A percentile compares a stretch with the other conserved stretches of the same genome.
Conservation (phyloP, 352 stramenopile genomes). For the Pythium plurisporium region DNA sequence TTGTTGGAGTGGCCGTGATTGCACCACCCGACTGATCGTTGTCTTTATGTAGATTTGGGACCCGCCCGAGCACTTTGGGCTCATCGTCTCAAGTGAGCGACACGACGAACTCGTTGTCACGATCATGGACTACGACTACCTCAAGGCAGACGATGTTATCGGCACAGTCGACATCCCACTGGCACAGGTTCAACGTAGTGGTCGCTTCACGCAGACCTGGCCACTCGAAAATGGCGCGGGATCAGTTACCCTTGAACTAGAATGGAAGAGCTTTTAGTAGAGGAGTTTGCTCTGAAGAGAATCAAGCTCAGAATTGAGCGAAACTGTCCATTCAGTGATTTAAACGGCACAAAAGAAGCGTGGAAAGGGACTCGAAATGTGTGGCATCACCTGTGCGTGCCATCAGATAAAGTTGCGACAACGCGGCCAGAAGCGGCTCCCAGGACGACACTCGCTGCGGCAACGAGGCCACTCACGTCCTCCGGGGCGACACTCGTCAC, state of each 20-base stretch:
- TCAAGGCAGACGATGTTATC: slow-evolving; percentile 43
- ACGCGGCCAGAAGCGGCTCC: slow-evolving; percentile 15
- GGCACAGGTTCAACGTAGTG: slow-evolving; percentile 31
- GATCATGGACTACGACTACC: slow-evolving; percentile 47
- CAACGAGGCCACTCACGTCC: slow-evolving; percentile 6
- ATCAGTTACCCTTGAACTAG: slow-evolving; percentile 33
- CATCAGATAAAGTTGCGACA: slow-evolving; percentile 7
- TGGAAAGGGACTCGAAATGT: background rate
- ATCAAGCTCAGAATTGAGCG: background rate
- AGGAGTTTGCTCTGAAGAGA: background rate
- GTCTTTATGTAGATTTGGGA: slow-evolving; percentile 36
- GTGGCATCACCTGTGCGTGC: background rate
- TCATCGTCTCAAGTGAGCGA: slow-evolving; percentile 34
- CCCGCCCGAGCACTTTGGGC: slow-evolving; percentile 36
- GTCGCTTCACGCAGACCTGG: slow-evolving; percentile 29
- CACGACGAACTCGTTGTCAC: slow-evolving; percentile 36
- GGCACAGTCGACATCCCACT: slow-evolving; percentile 35
- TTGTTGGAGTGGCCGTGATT: background rate
- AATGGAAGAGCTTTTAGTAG: slow-evolving; percentile 39
- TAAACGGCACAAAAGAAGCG: background rate
- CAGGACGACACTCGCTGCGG: background rate
- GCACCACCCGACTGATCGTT: background rate
- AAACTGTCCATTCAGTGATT: background rate
- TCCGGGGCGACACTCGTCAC: slow-evolving; percentile 14
- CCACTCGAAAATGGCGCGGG: slow-evolving; percentile 33